phyloP scores from a whole-genome alignment of 352 stramenopile genomes.

The Elongisporangium anandrum region DNA sequence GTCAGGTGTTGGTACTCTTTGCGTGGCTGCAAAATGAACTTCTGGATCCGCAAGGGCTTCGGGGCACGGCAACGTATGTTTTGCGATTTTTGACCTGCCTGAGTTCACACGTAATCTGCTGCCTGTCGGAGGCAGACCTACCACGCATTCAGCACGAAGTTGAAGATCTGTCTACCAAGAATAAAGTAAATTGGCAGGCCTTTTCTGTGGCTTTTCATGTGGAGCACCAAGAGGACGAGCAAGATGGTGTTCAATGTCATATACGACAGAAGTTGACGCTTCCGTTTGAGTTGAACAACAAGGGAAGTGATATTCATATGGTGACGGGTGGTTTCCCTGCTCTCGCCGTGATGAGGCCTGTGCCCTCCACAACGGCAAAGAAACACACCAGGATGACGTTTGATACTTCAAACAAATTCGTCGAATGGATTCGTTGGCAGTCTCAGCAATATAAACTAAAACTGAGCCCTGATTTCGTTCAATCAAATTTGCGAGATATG shows the following conservation, averaged over 20 bases:
- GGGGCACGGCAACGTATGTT: constrained; percentile 65
- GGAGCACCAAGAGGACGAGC: constrained; percentile 40
- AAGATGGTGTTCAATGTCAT: constrained; percentile 22
- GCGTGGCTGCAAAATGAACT: constrained; percentile 44
- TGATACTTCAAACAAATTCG: constrained; percentile 12
- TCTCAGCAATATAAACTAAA: constrained; percentile 15
- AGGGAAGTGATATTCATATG: constrained; percentile 23
- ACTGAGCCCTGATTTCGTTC: constrained; percentile 3
- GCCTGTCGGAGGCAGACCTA: constrained; percentile 34
- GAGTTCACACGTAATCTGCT: constrained; percentile 43
- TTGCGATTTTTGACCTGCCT: constrained; percentile 62
- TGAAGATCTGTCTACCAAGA: constrained; percentile 12
- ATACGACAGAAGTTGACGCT: too few relatives aligned
- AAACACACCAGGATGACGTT: constrained; percentile 5
- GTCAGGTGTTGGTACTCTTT: constrained; percentile 41
- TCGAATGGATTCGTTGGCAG: constrained; percentile 13
- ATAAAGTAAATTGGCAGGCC: constrained; percentile 19
- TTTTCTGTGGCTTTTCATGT: constrained; percentile 38
- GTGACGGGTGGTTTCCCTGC: constrained; percentile 39
- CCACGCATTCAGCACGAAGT: constrained; percentile 17
- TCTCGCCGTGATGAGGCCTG: constrained; percentile 16
- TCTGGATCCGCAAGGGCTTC: constrained; percentile 35
- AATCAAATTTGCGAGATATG: not conserved
- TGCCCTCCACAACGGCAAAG: constrained; percentile 7
- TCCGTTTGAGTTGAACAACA: too few relatives aligned